Base-by-base conservation (phyloP, 192 early-diverging fungal genomes). In the Podila minutissima region DNA sequence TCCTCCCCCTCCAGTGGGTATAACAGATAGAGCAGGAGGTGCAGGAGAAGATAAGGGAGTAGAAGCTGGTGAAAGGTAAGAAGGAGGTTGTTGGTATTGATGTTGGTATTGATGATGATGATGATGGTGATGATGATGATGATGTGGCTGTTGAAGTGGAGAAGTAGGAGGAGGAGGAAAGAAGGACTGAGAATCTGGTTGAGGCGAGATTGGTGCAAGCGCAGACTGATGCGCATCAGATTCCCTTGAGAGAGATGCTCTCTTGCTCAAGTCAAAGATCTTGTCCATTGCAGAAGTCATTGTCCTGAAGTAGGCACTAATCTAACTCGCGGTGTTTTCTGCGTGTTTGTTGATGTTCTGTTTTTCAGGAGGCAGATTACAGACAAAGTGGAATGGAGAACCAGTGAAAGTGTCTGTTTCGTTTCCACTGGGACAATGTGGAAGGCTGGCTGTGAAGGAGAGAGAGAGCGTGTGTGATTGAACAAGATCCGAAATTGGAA, bases 231-330 rank as follows among this genome's bases (percentile, higher is more conserved):
- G 53, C 17, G 53, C 20, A 10, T 7, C n/a, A 55, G 53, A 26
- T 55, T 55, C 53, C 6, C 53, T 26, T 9, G 20, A 24, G 53
- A 55, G 33, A 33, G 62, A 63, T 20, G 50, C 64, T 57, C 62
- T 74, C 60, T 74, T 74, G 59, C 50, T 46, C 50, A 67, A 35
- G n/a, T 32, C 35, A 64, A 74, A 46, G 8, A 67, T 60, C 61
- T 69, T 64, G 31, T 57, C 61, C 66, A 75, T 69, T 48, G 65
- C 59, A 24, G 64, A 46, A 46, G 41, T 15, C 41, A 46, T 46
- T 46, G 41, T 46, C 41, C 41, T 46, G 41, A 46, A 46, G 41
- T 46, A 46, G 41, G 13, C 41, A 1, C 41, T 46, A 46, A 46
- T 46, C 41, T 46, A 46, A 46, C 6, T 24, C n/a, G 9, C 22